Evolutionary conservation across 495 filamentous ascomycete species (phyloP).

Genomic region (Hypoxylon subgilvum): DNA sequence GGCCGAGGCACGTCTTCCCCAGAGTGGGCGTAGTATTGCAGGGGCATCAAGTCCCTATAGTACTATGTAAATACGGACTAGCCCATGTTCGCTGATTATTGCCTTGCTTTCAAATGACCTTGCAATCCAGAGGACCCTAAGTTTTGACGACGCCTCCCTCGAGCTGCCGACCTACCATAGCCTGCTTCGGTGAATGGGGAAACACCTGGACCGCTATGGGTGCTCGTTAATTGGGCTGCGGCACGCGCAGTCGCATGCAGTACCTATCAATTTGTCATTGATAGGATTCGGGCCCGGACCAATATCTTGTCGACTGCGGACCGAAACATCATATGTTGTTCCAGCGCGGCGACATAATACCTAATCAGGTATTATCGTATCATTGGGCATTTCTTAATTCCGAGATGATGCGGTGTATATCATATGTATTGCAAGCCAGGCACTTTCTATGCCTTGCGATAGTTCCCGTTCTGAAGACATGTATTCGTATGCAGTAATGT

Average conservation of each 20-base stretch:
- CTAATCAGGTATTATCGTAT: too few species aligned
- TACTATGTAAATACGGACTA: too few species aligned
- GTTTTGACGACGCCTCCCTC: slow-evolving; percentile 8
- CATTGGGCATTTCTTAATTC: slow-evolving; percentile 23
- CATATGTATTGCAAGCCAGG: too few species aligned
- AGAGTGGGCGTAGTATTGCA: slow-evolving; percentile 35
- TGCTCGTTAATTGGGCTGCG: slow-evolving; percentile 22
- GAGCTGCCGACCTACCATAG: slow-evolving; percentile 21
- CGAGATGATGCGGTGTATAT: too few species aligned
- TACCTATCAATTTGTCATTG: slow-evolving; percentile 20
- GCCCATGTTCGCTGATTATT: slow-evolving; percentile 44
- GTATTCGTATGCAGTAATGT: too few species aligned
- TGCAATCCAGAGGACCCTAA: slow-evolving; percentile 17
- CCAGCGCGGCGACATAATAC: too few species aligned
- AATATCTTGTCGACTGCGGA: slow-evolving; percentile 3
- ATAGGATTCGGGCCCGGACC: background rate
- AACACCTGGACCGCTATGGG: background rate
- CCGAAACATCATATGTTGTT: too few species aligned
- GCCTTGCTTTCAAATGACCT: slow-evolving; percentile 28
- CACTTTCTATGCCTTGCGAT: too few species aligned
- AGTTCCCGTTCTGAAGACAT: too few species aligned
- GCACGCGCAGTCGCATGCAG: background rate
- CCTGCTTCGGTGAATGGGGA: slow-evolving; percentile 11
- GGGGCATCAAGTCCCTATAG: slow-evolving; percentile 14
- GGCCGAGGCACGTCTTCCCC: slow-evolving; percentile 29